Evolutionary conservation across 2,329 filamentous ascomycete genomes (phyloP).

Genomic region (Verticillium albo-atrum): DNA sequence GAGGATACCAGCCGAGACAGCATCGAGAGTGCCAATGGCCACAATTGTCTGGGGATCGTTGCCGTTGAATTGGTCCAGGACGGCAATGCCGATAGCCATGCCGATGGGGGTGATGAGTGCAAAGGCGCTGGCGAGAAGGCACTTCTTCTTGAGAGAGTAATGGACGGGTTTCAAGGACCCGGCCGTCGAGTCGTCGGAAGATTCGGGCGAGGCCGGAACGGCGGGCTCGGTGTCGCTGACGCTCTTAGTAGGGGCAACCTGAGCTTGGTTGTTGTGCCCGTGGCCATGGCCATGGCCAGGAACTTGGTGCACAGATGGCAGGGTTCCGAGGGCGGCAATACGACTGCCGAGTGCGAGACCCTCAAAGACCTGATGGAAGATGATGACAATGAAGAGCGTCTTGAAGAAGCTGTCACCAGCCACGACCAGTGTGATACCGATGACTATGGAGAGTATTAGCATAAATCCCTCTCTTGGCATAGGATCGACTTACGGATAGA

Average conservation of each 20-base stretch:
- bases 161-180: slow-evolving; percentile 3
- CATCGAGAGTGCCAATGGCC: slow-evolving; percentile 69
- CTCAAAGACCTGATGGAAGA: slow-evolving; percentile 78
- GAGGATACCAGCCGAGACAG: slow-evolving; percentile 69
- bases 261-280: neutral
- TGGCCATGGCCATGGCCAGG: slow-evolving; percentile 14
- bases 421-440: slow-evolving; percentile 60
- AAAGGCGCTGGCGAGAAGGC: slow-evolving; percentile 59
- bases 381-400: slow-evolving; percentile 61
- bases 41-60: slow-evolving; percentile 65
- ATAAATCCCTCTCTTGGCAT: neutral
- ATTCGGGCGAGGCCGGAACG: neutral
- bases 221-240: neutral
- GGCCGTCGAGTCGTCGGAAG: neutral
- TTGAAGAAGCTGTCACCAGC: slow-evolving; percentile 51
- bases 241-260: slow-evolving; percentile 5
- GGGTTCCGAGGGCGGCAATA: slow-evolving; percentile 55
- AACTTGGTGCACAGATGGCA: slow-evolving; percentile 1
- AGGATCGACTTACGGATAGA: slow-evolving; percentile 54
- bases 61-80: slow-evolving; percentile 67
- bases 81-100: slow-evolving; percentile 76
- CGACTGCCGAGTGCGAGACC: slow-evolving; percentile 69
- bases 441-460: slow-evolving; percentile 36
- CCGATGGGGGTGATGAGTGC: slow-evolving; percentile 70
- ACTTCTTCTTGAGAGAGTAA: slow-evolving; percentile 44